phyloP scores from a whole-genome alignment of 805 yeast genomes.

The Candida peoriensis region DNA sequence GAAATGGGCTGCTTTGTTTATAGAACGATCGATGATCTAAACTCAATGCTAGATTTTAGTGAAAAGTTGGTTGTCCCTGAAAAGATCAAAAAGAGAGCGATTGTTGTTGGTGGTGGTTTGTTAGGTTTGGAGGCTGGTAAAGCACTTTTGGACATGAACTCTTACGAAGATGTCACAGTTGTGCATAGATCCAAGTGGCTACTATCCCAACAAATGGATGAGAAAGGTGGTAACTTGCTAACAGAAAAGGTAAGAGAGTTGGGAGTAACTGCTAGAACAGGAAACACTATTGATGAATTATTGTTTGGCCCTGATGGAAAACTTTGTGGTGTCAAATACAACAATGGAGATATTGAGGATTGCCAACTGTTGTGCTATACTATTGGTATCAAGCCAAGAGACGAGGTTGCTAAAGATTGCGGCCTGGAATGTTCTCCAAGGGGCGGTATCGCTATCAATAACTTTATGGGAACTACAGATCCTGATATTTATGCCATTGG shows the following conservation, averaged over 20 bases:
- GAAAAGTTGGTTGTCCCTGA: constrained; percentile 6
- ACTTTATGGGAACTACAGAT: constrained; percentile 25
- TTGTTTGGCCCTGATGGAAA: constrained; percentile 26
- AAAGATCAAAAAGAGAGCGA: constrained; percentile 18
- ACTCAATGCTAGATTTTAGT: constrained; percentile 24
- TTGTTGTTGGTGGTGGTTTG: constrained; percentile 32
- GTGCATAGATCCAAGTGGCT: constrained; percentile 31
- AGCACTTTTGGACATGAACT: constrained; percentile 28
- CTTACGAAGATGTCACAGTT: constrained; percentile 26
- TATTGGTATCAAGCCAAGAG: constrained; percentile 32
- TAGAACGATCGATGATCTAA: constrained; percentile 30
- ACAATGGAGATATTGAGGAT: constrained; percentile 25
- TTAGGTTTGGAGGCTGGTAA: constrained; percentile 34
- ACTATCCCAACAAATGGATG: constrained; percentile 32
- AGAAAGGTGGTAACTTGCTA: constrained; percentile 29
- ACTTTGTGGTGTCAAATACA: constrained; percentile 23
- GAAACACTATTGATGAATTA: constrained; percentile 44
- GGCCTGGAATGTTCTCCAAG: constrained; percentile 22
- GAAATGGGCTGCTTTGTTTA: constrained; percentile 31
- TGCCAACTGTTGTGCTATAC: constrained; percentile 31
- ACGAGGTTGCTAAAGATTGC: constrained; percentile 25
- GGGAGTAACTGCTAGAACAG: constrained; percentile 48
- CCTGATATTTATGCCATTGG: constrained; percentile 29
- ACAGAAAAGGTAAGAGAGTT: constrained; percentile 45
- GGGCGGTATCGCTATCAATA: constrained; percentile 29